Evolutionary conservation across 2,329 filamentous ascomycete species (phyloP), one percentile per base, ranked within the genome.

Genomic region (Alternaria sp.): DNA sequence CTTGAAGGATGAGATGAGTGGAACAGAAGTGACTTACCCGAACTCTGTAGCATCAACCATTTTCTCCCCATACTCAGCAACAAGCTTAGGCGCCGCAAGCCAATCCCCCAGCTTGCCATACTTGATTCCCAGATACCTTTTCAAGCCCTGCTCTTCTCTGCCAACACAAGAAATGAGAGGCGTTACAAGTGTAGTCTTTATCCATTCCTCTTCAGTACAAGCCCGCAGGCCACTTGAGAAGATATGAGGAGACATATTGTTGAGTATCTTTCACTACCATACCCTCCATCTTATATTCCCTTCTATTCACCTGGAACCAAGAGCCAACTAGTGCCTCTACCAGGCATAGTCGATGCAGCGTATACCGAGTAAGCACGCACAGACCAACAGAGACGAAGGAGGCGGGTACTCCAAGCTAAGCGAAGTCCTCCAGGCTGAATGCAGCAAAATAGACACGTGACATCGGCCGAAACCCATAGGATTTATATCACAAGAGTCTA

Each of bases 81-180:
- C 59, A 34, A 77, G 58, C 41, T 71, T 69, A 12, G 78, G 69
- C 3, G 60, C 64, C 27, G 73, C 67, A 30, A 80, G 71, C 14
- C 74, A 74, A 46, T 78, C 68, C 40, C 56, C 65, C 16, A 80
- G 38, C 2, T 57, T 69, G 2, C 76, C 78, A 65, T 79, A 79
- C 43, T 74, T 73, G 48, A 80, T 60, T 9, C 77, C 77, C 3
- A 74, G 65, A 43, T 70, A 79, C 49, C 73, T 71, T 12, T 61
- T 57, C 1, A 77, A 63, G 5, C 61, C 64, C 41, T 68, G 56
- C 9, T 59, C 50, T 6, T 46, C 36, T 36, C 57, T 57, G 1
- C 67, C 70, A 34, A 34, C 38, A 28, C 70, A 69, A 6, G 40
- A 50, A 2, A 65, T 67, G 20, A 67, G 61, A 10, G 27, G 4